phyloP scores from a whole-genome alignment of 148 eudicot genomes.

The Spergularia marina region DNA sequence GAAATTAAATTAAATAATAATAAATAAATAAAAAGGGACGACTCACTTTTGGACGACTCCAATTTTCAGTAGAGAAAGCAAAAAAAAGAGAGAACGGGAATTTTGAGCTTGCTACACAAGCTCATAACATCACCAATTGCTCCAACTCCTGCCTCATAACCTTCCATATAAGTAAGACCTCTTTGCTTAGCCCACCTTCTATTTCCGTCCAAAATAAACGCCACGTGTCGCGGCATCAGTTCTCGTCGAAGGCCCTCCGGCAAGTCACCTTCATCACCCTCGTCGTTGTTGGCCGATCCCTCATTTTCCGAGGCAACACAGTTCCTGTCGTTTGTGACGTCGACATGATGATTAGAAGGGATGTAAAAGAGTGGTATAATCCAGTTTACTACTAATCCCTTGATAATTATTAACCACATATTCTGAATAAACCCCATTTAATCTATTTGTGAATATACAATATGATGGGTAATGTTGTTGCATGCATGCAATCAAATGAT shows the following conservation, averaged over 20 bases:
- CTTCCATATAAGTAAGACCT: constrained; percentile 7
- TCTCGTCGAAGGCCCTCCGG: constrained; percentile 34
- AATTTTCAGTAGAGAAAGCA: constrained; percentile 27
- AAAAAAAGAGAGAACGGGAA: constrained; percentile 24
- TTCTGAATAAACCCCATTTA: neutral
- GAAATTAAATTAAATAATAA: too few relatives aligned
- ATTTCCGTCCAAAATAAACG: constrained; percentile 44
- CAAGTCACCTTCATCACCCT: neutral
- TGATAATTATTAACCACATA: constrained; percentile 1
- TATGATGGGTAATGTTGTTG: too few relatives aligned
- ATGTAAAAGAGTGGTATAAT: neutral
- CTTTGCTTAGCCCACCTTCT: constrained; percentile 45
- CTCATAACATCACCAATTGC: neutral
- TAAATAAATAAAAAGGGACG: neutral
- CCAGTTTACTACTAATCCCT: constrained; percentile 8
- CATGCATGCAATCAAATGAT: too few relatives aligned
- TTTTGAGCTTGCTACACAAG: neutral
- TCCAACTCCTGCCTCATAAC: constrained; percentile 12
- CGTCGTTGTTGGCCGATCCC: neutral
- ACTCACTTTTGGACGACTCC: constrained; percentile 18
- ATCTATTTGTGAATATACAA: too few relatives aligned
- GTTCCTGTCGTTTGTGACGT: neutral
- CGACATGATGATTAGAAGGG: neutral
- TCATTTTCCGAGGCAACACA: neutral
- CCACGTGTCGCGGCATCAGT: constrained; percentile 49